Conservation (phyloP, 164 flowering plant species). For the Kalanchoe fedtschenkoi region DNA sequence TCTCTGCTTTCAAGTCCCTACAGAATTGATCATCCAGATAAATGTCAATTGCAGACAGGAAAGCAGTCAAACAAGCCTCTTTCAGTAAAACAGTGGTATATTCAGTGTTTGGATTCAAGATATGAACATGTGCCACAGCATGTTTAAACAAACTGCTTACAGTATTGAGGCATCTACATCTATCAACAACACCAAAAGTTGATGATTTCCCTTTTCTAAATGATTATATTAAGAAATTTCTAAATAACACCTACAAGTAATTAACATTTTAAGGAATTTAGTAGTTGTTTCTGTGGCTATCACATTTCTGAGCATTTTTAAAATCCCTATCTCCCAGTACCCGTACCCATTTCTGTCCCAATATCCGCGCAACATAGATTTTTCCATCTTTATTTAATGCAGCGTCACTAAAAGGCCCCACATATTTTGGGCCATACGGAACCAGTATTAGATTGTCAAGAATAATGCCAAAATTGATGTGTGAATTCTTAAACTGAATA, state of each 20-base stretch:
- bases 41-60: neutral
- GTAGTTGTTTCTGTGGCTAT: no score
- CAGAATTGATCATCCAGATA: constrained; percentile 3
- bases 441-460: neutral
- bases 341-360: no score
- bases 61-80: neutral
- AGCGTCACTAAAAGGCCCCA: neutral
- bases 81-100: neutral
- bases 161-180: neutral
- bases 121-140: neutral
- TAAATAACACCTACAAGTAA: constrained; percentile 1
- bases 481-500: neutral
- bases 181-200: neutral
- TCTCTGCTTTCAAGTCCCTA: constrained; percentile 97
- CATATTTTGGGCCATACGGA: neutral
- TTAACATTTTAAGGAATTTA: no score
- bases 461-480: neutral
- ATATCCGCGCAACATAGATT: no score
- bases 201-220: no score
- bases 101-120: neutral
- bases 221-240: neutral
- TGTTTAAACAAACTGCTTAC: neutral
- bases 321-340: no score
- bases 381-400: neutral
- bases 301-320: no score